Evolutionary conservation across 192 early-diverging fungal species (phyloP).

Genomic region (Rhizoclosmatium sp.): DNA sequence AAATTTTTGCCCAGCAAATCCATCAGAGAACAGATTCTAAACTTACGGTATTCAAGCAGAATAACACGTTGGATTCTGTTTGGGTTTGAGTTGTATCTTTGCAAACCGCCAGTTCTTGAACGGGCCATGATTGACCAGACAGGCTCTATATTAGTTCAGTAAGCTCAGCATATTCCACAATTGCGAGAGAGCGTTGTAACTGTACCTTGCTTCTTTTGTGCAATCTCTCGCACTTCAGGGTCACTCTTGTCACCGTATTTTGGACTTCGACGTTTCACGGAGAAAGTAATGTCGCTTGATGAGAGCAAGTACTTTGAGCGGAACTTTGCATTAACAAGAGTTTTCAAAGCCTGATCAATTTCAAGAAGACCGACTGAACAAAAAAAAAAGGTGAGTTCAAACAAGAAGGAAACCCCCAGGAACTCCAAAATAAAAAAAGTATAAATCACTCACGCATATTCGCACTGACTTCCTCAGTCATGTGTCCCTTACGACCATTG

Average conservation of each 20-base stretch:
- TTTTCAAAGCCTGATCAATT: constrained; percentile 24
- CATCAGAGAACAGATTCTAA: not conserved
- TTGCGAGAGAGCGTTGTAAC: not conserved
- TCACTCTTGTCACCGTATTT: constrained; percentile 12
- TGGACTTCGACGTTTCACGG: not conserved
- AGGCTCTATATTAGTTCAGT: constrained; percentile 4
- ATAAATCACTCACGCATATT: constrained; percentile 16
- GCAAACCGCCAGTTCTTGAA: constrained; percentile 8
- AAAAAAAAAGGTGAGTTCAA: not conserved
- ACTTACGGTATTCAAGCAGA: constrained; percentile 27
- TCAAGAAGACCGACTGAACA: constrained; percentile 20
- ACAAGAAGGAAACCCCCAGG: no score
- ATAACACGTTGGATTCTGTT: constrained; percentile 29
- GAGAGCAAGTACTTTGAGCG: constrained; percentile 12
- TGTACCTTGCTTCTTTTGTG: constrained; percentile 10
- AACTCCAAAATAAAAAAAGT: no score
- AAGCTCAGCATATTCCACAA: not conserved
- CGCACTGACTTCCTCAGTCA: not conserved
- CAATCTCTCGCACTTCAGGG: not conserved
- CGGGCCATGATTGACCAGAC: constrained; percentile 26
- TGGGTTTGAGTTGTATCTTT: constrained; percentile 7
- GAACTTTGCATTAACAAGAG: not conserved
- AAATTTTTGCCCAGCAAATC: not conserved
- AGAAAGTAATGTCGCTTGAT: not conserved
- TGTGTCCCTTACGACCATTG: constrained; percentile 7